Base-by-base conservation (phyloP, 768 basidiomycete species). In the Tremella yokohamensis region DNA sequence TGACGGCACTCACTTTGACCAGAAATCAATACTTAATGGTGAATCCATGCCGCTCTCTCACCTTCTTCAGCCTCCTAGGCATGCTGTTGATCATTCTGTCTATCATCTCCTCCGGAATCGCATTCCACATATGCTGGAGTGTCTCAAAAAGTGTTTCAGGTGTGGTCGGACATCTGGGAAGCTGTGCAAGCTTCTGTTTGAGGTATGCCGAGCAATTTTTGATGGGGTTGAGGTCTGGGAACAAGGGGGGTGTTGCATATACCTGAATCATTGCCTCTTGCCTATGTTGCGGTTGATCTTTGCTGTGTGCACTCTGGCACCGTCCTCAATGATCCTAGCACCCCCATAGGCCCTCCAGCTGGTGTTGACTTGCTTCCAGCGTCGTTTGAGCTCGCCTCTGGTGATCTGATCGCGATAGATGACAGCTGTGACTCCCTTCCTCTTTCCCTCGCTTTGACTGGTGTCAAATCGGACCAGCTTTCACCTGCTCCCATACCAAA, bases 361-460 rank as follows among this genome's bases (percentile, higher is more conserved):
- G 20, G 4, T 29, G 19, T 20, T 49, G 49, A 49, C 42, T 45
- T 16, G 8, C 42, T 37, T 57, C 37, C 48, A 57, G 18, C 29
- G 18, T 19, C 22, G 25, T 29, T 40, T 49, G 15, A 57, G 25
- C 37, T 37, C n/a, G 24, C 49, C 56, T 49, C 12, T 39, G 19
- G 56, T 57, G 56, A 51, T 51, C 49, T 57, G 56, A 57, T 57
- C 49, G 4, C 56, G n/a, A 51, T 57, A 57, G 20, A 57, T 57
- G 18, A 22, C 26, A 6, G 34, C 56, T 4, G 56, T 51, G 12
- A 57, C 56, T 3, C 56, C 49, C 25, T 51, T 51, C 56, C 49
- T 52, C 38, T 34, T 52, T 15, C 49, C 48, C 13, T 50, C 34
- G 40, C 49, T 57, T 4, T 51, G 11, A 13, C 25, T 15, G 20